Evolutionary conservation across 352 stramenopile species (phyloP), one percentile per base, ranked within the genome.

Genomic region (Globisporangium paddicum): DNA sequence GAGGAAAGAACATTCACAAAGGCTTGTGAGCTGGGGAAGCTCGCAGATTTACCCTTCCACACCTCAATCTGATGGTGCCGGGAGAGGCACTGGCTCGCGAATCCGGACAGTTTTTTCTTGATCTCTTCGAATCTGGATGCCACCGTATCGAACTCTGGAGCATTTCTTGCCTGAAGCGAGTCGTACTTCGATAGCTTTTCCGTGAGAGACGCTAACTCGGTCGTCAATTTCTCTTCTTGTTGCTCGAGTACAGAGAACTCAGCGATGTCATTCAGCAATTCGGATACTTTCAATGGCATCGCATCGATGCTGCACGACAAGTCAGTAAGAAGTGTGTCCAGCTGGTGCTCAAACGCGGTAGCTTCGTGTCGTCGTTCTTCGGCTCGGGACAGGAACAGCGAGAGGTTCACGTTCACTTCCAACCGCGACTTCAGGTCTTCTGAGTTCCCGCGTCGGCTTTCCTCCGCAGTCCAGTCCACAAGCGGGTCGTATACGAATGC

Each of bases 401-500:
- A 93, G 13, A 95, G 64, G 19, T 93, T 92, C 45, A 95, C 84
- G 35, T 92, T 91, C 42, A 86, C 80, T 55, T 93, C 86, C 25
- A 95, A 67, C 0, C 86, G 80, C 30, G 82, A 72, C 56, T 91
- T 91, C 28, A 81, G 66, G 35, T 86, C 75, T 37, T 65, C 70
- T 18, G 63, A 69, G 18, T 60, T 52, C 19, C 69, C 67, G 30
- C 67, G 70, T 34, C 70, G 61, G 38, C 64, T 75, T 32, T 81
- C 75, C 9, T 78, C 77, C 18, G 55, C 53, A 30, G 73, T 75
- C 87, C 87, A 96, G 48, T 96, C 82, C 6, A 82, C 70, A 3
- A 96, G 69, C 21, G 87, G 87, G 13, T 90, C 86, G 59, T 96
- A 95, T 45, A 94, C 83, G 44, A 96, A 96, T 14, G 86, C 82